Conservation (phyloP, 768 basidiomycete species). For the Pleurotus ostreatus region DNA sequence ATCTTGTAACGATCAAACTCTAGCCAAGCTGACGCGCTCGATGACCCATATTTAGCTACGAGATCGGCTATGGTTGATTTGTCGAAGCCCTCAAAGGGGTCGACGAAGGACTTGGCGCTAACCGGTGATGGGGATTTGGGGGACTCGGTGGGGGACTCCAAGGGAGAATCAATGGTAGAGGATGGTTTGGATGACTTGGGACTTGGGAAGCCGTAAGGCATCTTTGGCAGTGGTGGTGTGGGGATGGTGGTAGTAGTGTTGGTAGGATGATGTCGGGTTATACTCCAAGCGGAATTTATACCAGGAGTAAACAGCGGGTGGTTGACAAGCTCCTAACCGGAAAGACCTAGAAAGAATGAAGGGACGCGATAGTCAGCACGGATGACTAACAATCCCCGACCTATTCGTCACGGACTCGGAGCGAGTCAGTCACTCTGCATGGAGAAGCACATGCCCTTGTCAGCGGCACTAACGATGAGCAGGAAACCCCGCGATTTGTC, state of each 20-base stretch:
- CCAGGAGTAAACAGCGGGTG: neutral
- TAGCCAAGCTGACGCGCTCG: constrained; percentile 68
- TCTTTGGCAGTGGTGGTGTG: neutral
- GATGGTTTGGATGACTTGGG: neutral
- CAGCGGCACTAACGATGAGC: too few species aligned
- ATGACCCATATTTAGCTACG: constrained; percentile 63
- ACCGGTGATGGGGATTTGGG: neutral
- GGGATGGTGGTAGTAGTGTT: neutral
- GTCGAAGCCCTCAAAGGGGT: constrained; percentile 14
- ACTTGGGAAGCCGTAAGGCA: constrained; percentile 6
- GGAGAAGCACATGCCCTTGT: too few species aligned
- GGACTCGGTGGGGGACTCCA: neutral
- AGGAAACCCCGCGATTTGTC: too few species aligned
- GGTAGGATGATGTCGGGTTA: neutral
- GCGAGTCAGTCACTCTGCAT: too few species aligned
- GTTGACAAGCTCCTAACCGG: neutral
- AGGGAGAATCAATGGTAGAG: neutral
- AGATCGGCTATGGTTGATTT: constrained; percentile 40
- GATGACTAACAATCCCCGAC: neutral
- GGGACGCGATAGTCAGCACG: neutral
- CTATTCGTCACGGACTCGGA: neutral
- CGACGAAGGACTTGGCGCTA: constrained; percentile 1
- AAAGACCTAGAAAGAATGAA: constrained; percentile 1
- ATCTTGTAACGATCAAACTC: constrained; percentile 53
- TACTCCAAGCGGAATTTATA: constrained; percentile 3